Evolutionary conservation across 2,329 filamentous ascomycete genomes (phyloP).

Genomic region (Bipolaris gigantea): DNA sequence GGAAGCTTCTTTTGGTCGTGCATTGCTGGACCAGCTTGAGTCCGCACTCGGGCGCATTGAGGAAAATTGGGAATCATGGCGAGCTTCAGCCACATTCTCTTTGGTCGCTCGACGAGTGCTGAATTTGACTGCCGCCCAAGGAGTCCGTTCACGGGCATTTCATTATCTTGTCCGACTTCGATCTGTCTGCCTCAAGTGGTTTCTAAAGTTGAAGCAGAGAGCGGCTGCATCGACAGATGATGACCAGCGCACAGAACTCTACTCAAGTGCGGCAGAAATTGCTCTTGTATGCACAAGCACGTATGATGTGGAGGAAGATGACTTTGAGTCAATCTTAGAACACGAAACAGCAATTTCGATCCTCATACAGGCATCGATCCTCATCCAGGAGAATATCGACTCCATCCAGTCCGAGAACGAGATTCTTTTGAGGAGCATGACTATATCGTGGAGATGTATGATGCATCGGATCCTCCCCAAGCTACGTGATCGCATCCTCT

Average conservation of each 20-base stretch:
- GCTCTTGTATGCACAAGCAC: conserved; percentile 50
- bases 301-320: conserved; percentile 48
- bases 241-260: conserved; percentile 36
- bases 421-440: conserved; percentile 6
- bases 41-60: conserved; percentile 8
- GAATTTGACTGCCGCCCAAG: conserved; percentile 39
- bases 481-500: conserved; percentile 8
- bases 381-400: conserved; percentile 21
- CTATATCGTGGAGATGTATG: conserved; percentile 22
- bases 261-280: conserved; percentile 43
- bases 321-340: conserved; percentile 35
- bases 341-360: conserved; percentile 14
- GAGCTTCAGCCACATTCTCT: conserved; percentile 47
- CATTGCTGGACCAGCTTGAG: conserved; percentile 22
- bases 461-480: conserved; percentile 20
- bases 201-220: conserved; percentile 37
- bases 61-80: conserved; percentile 45
- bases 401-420: conserved; percentile 1
- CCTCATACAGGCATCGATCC: conserved; percentile 27
- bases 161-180: conserved; percentile 41
- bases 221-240: conserved; percentile 25
- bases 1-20: conserved; percentile 39
- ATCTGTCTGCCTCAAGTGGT: conserved; percentile 47
- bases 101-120: conserved; percentile 50
- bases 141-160: conserved; percentile 32